Conservation (phyloP, 768 basidiomycete genomes). For the Calocybe cyanea region DNA sequence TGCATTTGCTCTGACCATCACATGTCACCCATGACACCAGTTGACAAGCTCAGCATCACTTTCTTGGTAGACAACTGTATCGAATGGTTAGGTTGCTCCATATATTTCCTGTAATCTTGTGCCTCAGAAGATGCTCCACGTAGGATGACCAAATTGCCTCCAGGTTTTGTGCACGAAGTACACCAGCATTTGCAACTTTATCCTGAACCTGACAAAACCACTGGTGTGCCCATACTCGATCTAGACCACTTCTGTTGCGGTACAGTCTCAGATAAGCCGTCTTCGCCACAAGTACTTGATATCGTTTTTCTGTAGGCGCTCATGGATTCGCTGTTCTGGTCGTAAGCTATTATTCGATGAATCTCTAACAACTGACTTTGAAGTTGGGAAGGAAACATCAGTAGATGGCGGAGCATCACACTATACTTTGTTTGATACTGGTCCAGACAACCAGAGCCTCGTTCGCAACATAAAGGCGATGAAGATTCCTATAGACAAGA, state of each 20-base stretch:
- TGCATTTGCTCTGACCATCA: background rate
- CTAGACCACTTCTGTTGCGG: conserved; percentile 68
- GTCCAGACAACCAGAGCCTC: conserved; percentile 73
- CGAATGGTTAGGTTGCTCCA: conserved; percentile 57
- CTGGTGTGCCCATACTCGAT: conserved; percentile 62
- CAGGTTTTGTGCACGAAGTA: conserved; percentile 73
- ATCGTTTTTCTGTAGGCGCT: conserved; percentile 45
- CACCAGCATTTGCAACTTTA: conserved; percentile 55
- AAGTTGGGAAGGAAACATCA: conserved; percentile 50
- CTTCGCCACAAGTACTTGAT: conserved; percentile 17
- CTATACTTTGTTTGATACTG: conserved; percentile 78
- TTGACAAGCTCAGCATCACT: conserved; percentile 43
- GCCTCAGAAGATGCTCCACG: background rate
- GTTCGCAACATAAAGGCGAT: conserved; percentile 68
- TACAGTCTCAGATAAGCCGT: conserved; percentile 4
- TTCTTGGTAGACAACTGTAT: conserved; percentile 76
- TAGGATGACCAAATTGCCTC: conserved; percentile 79
- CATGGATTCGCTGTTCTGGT: conserved; percentile 84
- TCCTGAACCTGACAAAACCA: conserved; percentile 35
- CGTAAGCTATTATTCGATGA: conserved; percentile 33
- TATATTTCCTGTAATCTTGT: background rate
- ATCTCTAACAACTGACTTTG: background rate
- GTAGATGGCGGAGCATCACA: conserved; percentile 39
- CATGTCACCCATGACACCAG: conserved; percentile 21
- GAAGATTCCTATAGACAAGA: conserved; percentile 45